Evolutionary conservation across 352 stramenopile genomes (phyloP), one percentile per base, ranked within the genome.

Genomic region (Globisporangium acanthophoron): DNA sequence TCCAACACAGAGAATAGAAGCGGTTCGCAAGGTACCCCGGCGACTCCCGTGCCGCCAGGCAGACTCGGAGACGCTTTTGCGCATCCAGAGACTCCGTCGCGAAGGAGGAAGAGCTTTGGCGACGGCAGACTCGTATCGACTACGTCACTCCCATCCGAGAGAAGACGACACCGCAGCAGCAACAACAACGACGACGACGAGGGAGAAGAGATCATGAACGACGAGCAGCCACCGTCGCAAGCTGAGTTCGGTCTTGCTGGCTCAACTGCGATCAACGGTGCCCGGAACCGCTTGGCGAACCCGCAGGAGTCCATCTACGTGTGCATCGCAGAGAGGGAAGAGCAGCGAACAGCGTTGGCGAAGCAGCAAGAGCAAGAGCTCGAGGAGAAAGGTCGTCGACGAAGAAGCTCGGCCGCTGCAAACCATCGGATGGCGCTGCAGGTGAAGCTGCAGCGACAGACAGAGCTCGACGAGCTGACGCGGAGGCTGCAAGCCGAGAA

Each of bases 291-390:
- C 9, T 53, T 87, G 18, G 40, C 60, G 13, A 81, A 76, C 13
- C 67, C 67, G 29, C 67, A 70, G 11, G 74, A 87, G 62, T 85
- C 75, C 31, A 83, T 87, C 7, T 83, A 73, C 39, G 52, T 74
- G 11, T 67, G 71, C 21, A 51, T 77, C 5, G 54, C 31, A 27
- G 66, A 66, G 16, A 56, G 58, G 13, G 60, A 66, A 54, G 48
- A 60, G 53, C 46, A 70, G 54, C 40, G 57, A 13, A 56, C 21
- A n/a, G 56, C 59, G 16, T 44, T 56, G 6, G 52, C 56, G 21
- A 44, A 47, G 49, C 53, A 61, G 8, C 35, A n/a, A 12, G 15
- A 57, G 18, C 18, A 37, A 61, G 16, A 40, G 12, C 54, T 49
- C 15, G 44, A 67, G 9, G 54, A 24, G n/a, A 24, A 52, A 20